Percentiles rank a stretch among this genome's conserved stretches.
These are phyloP conservation scores for Prunus padus DNA, from an alignment of 306 rosid species.

Conservation along the genomic window DNA sequence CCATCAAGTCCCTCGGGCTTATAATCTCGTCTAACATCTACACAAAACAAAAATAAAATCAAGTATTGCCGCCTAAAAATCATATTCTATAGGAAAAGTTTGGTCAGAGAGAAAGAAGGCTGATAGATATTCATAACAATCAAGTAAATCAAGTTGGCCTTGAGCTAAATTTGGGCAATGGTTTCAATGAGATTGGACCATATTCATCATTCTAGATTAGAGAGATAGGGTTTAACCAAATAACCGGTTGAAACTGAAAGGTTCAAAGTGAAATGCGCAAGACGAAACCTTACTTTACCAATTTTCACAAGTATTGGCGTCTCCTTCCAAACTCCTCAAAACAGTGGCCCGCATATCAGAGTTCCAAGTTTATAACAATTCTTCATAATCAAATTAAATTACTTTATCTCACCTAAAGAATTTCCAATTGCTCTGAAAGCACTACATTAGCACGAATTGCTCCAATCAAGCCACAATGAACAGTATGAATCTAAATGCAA, in stretches of 20 bases:
- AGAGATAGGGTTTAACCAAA: background rate
- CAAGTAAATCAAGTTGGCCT: background rate
- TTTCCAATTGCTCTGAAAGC: background rate
- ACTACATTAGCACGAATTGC: background rate
- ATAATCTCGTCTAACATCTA: slow-evolving; percentile 51
- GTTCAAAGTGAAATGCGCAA: background rate
- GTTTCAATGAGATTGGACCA: background rate
- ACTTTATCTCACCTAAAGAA: background rate
- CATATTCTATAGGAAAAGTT: slow-evolving; percentile 14
- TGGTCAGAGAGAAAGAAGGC: background rate
- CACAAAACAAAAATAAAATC: slow-evolving; percentile 30
- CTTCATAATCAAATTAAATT: background rate
- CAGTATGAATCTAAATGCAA: background rate
- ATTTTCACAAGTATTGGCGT: background rate
- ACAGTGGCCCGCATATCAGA: no score
- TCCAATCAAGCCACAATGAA: background rate
- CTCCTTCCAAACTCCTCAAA: background rate
- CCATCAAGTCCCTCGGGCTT: slow-evolving; percentile 39
- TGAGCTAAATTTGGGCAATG: background rate
- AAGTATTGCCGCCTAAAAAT: slow-evolving; percentile 17
- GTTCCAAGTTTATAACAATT: background rate
- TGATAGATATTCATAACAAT: background rate
- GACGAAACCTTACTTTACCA: background rate
- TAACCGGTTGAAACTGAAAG: background rate
- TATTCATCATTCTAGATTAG: background rate